These are phyloP conservation scores for Deakozyma indianensis DNA, from an alignment of 805 yeast genomes.

Conservation along the genomic window DNA sequence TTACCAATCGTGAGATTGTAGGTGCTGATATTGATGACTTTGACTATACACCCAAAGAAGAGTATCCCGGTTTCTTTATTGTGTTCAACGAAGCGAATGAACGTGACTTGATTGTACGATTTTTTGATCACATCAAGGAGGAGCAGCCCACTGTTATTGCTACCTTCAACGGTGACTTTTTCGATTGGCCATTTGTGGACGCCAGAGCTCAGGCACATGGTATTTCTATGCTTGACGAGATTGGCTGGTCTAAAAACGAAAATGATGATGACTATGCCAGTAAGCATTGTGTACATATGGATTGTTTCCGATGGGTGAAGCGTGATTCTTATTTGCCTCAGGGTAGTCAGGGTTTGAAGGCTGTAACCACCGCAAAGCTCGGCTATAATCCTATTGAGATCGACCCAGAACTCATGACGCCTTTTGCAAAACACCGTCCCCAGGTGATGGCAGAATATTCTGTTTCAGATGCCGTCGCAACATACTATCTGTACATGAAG, in stretches of 20 bases:
- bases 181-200: slow-evolving; percentile 98
- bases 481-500: slow-evolving; percentile 88
- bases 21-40: slow-evolving; percentile 92
- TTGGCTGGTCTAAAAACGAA: slow-evolving; percentile 88
- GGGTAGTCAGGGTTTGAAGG: slow-evolving; percentile 96
- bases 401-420: slow-evolving; percentile 97
- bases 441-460: slow-evolving; percentile 90
- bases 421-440: slow-evolving; percentile 89
- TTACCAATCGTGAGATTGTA: slow-evolving; percentile 88
- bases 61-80: slow-evolving; percentile 78
- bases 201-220: slow-evolving; percentile 75
- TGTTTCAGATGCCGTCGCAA: slow-evolving; percentile 98
- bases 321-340: slow-evolving; percentile 96
- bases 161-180: slow-evolving; percentile 95
- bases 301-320: slow-evolving; percentile 94
- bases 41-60: slow-evolving; percentile 95
- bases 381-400: slow-evolving; percentile 95
- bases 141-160: slow-evolving; percentile 92
- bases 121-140: slow-evolving; percentile 84
- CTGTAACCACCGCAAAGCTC: slow-evolving; percentile 87
- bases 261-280: slow-evolving; percentile 93
- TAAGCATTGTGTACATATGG: slow-evolving; percentile 90
- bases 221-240: slow-evolving; percentile 76
- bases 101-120: slow-evolving; percentile 52
- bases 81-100: slow-evolving; percentile 86